These are phyloP conservation scores for Colletotrichum sublineola DNA, from an alignment of 2,329 filamentous ascomycete genomes.

Conservation along the genomic window DNA sequence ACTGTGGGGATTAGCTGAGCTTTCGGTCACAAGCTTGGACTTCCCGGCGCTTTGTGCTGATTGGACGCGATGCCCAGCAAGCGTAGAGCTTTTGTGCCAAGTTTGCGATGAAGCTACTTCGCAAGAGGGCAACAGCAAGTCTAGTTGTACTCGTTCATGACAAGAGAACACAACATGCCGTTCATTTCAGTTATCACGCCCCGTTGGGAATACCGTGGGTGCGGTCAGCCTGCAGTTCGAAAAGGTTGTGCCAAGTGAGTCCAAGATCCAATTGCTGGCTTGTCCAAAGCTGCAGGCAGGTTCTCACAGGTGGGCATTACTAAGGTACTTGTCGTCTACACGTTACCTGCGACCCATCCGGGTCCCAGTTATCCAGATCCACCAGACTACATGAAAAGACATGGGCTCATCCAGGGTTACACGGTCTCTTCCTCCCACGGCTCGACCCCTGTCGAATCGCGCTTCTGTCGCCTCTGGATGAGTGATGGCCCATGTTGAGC, in stretches of 20 bases:
- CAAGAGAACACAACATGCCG: not conserved
- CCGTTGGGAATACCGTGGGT: not conserved
- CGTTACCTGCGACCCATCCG: conserved; percentile 26
- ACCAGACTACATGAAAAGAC: conserved; percentile 9
- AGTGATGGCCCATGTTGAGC: conserved; percentile 24
- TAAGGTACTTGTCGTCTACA: conserved; percentile 12
- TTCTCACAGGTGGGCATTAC: conserved; percentile 10
- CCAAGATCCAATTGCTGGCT: conserved; percentile 22
- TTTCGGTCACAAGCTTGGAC: conserved; percentile 30
- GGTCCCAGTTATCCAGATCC: conserved; percentile 30
- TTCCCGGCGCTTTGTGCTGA: not conserved
- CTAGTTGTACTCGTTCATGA: no score
- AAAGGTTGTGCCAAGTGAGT: conserved; percentile 1
- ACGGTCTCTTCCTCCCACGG: not conserved
- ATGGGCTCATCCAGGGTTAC: conserved; percentile 19
- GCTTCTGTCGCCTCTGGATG: conserved; percentile 18
- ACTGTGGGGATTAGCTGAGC: conserved; percentile 19
- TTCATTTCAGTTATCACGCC: not conserved
- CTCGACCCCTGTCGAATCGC: not conserved
- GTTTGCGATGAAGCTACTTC: conserved; percentile 1
- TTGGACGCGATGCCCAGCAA: not conserved
- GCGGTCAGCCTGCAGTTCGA: not conserved
- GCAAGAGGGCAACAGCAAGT: not conserved
- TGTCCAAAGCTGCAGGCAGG: conserved; percentile 26
- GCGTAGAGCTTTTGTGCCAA: conserved; percentile 8